A percentile compares a stretch with the other conserved stretches of the same genome.
These are phyloP conservation scores for Colletotrichum magnum DNA, from an alignment of 2,329 filamentous ascomycete species.

Conservation along the genomic window DNA sequence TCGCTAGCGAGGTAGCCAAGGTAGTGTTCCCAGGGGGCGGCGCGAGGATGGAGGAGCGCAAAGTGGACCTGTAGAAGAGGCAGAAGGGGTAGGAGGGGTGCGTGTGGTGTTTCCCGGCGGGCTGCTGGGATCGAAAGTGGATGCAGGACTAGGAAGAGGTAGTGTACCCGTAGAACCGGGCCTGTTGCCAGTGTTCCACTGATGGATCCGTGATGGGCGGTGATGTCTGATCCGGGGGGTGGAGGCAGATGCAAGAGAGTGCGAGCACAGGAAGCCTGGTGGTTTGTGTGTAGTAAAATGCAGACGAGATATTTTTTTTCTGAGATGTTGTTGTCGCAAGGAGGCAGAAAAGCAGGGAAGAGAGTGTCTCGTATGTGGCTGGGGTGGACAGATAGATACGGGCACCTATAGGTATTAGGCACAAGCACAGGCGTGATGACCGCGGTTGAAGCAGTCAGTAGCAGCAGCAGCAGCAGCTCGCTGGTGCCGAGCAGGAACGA, in stretches of 20 bases:
- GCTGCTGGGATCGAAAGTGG: constrained; percentile 32
- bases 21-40: constrained; percentile 35
- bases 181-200: constrained; percentile 35
- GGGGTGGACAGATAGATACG: constrained; percentile 33
- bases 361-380: constrained; percentile 45
- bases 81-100: constrained; percentile 15
- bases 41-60: constrained; percentile 29
- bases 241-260: background rate
- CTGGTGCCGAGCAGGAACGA: constrained; percentile 28
- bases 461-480: constrained; percentile 9
- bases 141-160: constrained; percentile 31
- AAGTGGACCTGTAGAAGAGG: constrained; percentile 35
- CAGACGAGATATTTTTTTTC: constrained; percentile 7
- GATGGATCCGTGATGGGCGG: constrained; percentile 23
- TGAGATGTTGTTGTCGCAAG: constrained; percentile 35
- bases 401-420: background rate
- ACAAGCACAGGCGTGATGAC: constrained; percentile 3
- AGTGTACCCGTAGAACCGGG: constrained; percentile 29
- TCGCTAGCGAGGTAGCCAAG: constrained; percentile 40
- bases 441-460: background rate
- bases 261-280: constrained; percentile 11
- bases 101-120: constrained; percentile 34
- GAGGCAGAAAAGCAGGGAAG: constrained; percentile 46
- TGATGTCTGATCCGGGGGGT: background rate
- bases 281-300: constrained; percentile 8